Evolutionary conservation across 179 eudicot species (phyloP).

Genomic region (Pouteria campechiana): DNA sequence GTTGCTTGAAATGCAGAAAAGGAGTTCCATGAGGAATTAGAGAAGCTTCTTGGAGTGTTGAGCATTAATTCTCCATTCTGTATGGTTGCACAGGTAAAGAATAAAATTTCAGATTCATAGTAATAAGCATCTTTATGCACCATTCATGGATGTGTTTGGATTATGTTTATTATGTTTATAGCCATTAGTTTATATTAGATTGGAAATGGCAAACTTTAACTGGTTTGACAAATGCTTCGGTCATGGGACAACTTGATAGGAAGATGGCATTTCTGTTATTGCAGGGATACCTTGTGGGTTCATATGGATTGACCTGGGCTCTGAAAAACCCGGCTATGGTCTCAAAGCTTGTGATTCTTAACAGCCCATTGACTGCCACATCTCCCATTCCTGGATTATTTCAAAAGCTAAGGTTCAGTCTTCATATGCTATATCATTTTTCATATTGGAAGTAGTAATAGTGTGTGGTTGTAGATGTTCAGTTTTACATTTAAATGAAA

Average conservation of each 20-base stretch:
- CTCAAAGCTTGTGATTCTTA: conserved; percentile 69
- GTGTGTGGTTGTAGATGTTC: too few species aligned
- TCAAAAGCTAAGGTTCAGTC: conserved; percentile 76
- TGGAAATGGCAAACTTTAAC: too few species aligned
- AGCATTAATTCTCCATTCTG: conserved; percentile 57
- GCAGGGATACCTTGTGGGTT: conserved; percentile 96
- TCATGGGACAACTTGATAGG: too few species aligned
- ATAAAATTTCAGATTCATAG: too few species aligned
- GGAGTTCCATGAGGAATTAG: conserved; percentile 85
- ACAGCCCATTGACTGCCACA: conserved; percentile 77
- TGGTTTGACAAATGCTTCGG: too few species aligned
- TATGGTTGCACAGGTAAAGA: conserved; percentile 93
- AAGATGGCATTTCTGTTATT: too few species aligned
- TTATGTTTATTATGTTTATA: too few species aligned
- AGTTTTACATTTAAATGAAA: too few species aligned
- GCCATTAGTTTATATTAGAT: too few species aligned
- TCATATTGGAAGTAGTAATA: too few species aligned
- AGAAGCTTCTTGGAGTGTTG: conserved; percentile 66
- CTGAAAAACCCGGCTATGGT: conserved; percentile 69
- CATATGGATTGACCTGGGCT: conserved; percentile 98
- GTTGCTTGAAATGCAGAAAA: conserved; percentile 48
- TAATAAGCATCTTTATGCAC: too few species aligned
- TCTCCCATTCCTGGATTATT: conserved; percentile 95
- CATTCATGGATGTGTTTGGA: too few species aligned
- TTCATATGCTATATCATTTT: neutral